Evolutionary conservation across 2,329 filamentous ascomycete genomes (phyloP), one percentile per base, ranked within the genome.

Genomic region (Aquanectria penicillioides): DNA sequence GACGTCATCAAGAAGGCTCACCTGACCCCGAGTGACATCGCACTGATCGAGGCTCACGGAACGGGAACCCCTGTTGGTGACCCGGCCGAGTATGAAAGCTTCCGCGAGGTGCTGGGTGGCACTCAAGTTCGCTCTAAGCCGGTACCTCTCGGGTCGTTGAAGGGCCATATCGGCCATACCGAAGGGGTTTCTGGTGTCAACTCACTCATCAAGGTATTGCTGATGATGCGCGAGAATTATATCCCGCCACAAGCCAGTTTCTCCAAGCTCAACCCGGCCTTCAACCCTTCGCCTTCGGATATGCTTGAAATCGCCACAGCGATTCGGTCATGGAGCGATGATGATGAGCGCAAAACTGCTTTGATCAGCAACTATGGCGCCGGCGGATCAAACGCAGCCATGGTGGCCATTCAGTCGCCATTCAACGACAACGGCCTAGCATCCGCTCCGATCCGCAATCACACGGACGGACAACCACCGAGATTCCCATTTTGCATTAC

Each of bases 21-120:
- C 5, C 77, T 80, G 9, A 56, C 69, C 22, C 56, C 64, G 3
- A 69, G 72, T 2, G 80, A 81, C 55, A 34, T 73, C 17, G 49
- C 47, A 23, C 61, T 56, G 8, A 65, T 68, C 12, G 82, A 86
- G 62, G 79, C 79, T 6, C 83, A 86, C 65, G 83, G 82, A 10
- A 84, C 83, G 0, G 83, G 82, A 10, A 86, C 83, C 10, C 71
- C 73, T 18, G 78, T 80, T 1, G 84, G 83, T 6, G 83, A 86
- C 56, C 81, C 83, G 1, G 78, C 79, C 9, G 83, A 86, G 59
- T 60, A 64, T 5, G 51, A 57, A 4, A 62, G 64, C 25, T 59
- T 67, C 43, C 49, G 62, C 2, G 6, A n/a, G 13, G 26, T 43
- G 18, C 44, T 62, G 6, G 20, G 57, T 10, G 56, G 56, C 11